These are phyloP conservation scores for Coniella vitis DNA, from an alignment of 2,329 filamentous ascomycete species.

Conservation along the genomic window DNA sequence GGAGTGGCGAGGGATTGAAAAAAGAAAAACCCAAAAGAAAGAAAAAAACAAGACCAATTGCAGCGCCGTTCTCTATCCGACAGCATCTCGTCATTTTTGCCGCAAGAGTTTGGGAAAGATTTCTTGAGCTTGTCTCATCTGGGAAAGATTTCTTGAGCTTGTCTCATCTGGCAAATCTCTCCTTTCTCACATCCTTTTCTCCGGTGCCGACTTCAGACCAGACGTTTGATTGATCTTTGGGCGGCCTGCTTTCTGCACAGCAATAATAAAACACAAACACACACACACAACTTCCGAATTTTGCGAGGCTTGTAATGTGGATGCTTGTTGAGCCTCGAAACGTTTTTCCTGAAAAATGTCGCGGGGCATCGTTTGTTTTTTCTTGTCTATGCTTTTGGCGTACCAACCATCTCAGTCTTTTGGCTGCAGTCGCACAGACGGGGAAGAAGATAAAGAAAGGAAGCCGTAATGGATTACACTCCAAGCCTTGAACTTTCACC, in stretches of 20 bases:
- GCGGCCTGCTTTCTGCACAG: background rate
- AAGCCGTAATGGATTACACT: too few relatives aligned
- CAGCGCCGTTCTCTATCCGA: background rate
- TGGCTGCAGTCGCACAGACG: background rate
- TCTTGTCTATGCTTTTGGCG: slow-evolving; percentile 1
- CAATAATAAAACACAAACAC: too few relatives aligned
- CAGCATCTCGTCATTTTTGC: background rate
- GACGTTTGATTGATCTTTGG: background rate
- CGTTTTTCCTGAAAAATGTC: background rate
- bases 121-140: too few relatives aligned
- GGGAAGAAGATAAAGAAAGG: background rate
- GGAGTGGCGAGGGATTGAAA: too few relatives aligned
- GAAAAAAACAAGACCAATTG: background rate
- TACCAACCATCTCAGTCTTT: background rate
- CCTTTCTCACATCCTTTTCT: background rate
- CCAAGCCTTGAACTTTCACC: too few relatives aligned
- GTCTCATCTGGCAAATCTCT: too few relatives aligned
- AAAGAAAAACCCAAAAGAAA: too few relatives aligned
- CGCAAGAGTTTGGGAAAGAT: too few relatives aligned
- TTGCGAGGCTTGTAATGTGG: slow-evolving; percentile 7
- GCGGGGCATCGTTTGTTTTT: too few relatives aligned
- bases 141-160: too few relatives aligned
- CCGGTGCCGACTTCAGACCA: too few relatives aligned
- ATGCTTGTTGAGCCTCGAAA: slow-evolving; percentile 1
- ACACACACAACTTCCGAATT: background rate